These are phyloP conservation scores for Tylopilus cervinicoccineus DNA, from an alignment of 768 basidiomycete species.

Conservation along the genomic window DNA sequence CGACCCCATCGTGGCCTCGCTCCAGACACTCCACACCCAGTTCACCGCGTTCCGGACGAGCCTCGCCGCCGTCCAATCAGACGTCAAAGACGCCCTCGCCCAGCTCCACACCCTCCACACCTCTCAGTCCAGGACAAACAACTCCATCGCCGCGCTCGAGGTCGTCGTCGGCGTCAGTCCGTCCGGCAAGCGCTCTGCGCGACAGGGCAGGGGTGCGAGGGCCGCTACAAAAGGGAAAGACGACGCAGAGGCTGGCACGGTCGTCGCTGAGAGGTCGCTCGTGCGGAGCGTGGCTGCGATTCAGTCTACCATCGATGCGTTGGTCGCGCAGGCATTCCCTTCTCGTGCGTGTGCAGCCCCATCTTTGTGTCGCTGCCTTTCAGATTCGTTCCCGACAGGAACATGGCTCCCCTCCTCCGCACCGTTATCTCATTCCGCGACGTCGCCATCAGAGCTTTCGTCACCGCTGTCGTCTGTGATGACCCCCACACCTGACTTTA, in stretches of 20 bases:
- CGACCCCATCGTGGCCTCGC: not conserved
- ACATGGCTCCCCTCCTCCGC: too few relatives aligned
- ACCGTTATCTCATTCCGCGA: not conserved
- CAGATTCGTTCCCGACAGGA: too few relatives aligned
- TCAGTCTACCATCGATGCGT: constrained; percentile 17
- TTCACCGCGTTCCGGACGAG: constrained; percentile 11
- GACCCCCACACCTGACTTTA: not conserved
- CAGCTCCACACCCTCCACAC: constrained; percentile 16
- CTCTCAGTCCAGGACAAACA: constrained; percentile 10
- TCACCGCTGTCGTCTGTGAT: not conserved
- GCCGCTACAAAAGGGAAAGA: too few relatives aligned
- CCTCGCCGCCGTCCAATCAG: constrained; percentile 5
- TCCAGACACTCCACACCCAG: constrained; percentile 13
- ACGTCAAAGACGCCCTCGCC: constrained; percentile 14
- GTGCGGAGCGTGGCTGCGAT: constrained; percentile 15
- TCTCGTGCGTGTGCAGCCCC: constrained; percentile 6
- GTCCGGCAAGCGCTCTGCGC: not conserved
- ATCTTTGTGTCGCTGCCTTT: too few relatives aligned
- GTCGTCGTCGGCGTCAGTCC: constrained; percentile 8
- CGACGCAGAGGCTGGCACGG: too few relatives aligned
- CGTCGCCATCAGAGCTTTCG: not conserved
- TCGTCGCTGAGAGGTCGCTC: constrained; percentile 1
- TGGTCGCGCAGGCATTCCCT: constrained; percentile 11
- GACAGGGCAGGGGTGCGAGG: not conserved
- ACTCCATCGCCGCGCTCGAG: constrained; percentile 11